A percentile compares a stretch with the other conserved stretches of the same genome.
Evolutionary conservation across 441 rosid genomes (phyloP).

Genomic region (Francoa sonchifolia): DNA sequence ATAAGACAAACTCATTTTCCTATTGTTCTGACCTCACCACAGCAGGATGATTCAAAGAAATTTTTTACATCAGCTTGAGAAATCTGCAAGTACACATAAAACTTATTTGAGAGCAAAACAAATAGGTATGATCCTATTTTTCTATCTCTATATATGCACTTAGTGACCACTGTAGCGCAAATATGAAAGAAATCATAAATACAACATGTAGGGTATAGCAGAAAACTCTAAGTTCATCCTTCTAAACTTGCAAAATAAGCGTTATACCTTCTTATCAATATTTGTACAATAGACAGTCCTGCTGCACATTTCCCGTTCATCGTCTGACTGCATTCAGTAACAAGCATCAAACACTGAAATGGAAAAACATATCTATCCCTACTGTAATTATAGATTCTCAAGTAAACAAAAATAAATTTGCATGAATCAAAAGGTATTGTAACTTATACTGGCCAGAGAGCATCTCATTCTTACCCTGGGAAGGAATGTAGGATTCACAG

Average conservation of each 20-base stretch:
- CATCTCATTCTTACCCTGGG: constrained; percentile 36
- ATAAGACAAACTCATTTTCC: background rate
- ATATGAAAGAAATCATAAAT: too few relatives aligned
- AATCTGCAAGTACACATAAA: constrained; percentile 26
- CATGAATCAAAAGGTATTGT: background rate
- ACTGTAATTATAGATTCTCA: background rate
- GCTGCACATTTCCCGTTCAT: constrained; percentile 66
- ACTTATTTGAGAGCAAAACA: background rate
- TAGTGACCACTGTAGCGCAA: too few relatives aligned
- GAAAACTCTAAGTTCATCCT: background rate
- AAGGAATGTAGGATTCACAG: constrained; percentile 65
- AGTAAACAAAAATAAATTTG: background rate
- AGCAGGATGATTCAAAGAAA: constrained; percentile 49
- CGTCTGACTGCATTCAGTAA: constrained; percentile 41
- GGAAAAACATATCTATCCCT: background rate
- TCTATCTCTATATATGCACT: too few relatives aligned
- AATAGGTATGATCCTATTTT: too few relatives aligned
- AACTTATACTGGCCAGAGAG: background rate
- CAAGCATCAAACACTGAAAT: constrained; percentile 4
- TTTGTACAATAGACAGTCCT: constrained; percentile 69
- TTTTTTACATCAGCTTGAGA: constrained; percentile 52
- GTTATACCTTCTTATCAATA: constrained; percentile 47
- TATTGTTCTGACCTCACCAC: constrained; percentile 44
- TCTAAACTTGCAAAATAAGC: background rate
- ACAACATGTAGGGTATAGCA: background rate